phyloP scores from a whole-genome alignment of 768 basidiomycete genomes.

The Amanita jacksonii region DNA sequence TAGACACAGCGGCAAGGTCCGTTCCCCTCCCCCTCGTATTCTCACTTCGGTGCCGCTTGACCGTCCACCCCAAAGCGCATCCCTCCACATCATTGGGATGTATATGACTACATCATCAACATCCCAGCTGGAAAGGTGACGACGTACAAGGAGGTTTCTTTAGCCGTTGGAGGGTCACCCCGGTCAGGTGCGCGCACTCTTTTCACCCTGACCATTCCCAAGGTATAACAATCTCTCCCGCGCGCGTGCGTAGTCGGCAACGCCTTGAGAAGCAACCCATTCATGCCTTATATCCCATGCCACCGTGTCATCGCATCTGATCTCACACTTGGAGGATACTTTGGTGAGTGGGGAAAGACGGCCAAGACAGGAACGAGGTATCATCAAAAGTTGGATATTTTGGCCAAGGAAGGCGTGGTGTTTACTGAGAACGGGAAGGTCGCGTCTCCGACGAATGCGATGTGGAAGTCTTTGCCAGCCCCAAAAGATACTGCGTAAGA shows the following conservation, averaged over 20 bases:
- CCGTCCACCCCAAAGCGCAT: constrained; percentile 27
- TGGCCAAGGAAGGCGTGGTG: constrained; percentile 42
- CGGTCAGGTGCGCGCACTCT: constrained; percentile 39
- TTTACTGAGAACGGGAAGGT: constrained; percentile 40
- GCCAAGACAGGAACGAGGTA: constrained; percentile 31
- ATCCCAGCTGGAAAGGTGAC: constrained; percentile 45
- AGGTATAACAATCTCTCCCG: no score
- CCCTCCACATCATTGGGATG: constrained; percentile 48
- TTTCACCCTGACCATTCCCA: neutral
- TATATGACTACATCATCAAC: constrained; percentile 42
- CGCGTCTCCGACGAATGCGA: constrained; percentile 8
- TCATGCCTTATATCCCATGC: constrained; percentile 58
- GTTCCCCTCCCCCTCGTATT: no score
- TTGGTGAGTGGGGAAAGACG: constrained; percentile 49
- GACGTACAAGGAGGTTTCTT: constrained; percentile 47
- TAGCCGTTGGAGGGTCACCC: constrained; percentile 48
- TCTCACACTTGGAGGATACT: constrained; percentile 52
- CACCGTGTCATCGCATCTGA: constrained; percentile 61
- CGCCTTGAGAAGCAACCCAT: constrained; percentile 57
- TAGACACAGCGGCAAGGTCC: no score
- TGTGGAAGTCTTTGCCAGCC: constrained; percentile 16
- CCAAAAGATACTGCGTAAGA: no score
- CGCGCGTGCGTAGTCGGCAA: no score
- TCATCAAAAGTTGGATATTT: constrained; percentile 38
- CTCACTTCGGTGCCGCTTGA: no score